A percentile compares a stretch with the other conserved stretches of the same genome.
Evolutionary conservation across 345 rosid genomes (phyloP).

Genomic region (Eutrema heterophyllum): DNA sequence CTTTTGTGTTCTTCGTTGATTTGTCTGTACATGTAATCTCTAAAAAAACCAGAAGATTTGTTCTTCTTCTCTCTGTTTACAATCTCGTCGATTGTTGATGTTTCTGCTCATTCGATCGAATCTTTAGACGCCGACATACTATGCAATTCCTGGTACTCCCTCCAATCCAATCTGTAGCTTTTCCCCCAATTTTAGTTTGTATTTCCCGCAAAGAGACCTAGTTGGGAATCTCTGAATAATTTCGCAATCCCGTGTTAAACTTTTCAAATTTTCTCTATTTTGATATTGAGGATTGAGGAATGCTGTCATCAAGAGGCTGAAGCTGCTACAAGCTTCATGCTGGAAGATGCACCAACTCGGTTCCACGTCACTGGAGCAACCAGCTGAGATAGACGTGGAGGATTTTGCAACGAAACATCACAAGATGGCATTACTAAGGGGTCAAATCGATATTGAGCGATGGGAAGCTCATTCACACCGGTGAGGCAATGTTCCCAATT

Average conservation of each 20-base stretch:
- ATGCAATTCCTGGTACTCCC: slow-evolving; percentile 62
- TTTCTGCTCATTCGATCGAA: too few species aligned
- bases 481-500: slow-evolving; percentile 33
- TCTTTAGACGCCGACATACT: slow-evolving; percentile 55
- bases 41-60: too few species aligned
- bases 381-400: slow-evolving; percentile 40
- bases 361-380: slow-evolving; percentile 31
- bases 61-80: too few species aligned
- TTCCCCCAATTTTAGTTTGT: background rate
- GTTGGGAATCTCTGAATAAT: too few species aligned
- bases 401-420: slow-evolving; percentile 68
- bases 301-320: slow-evolving; percentile 41
- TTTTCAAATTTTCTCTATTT: background rate
- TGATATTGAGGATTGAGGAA: slow-evolving; percentile 54
- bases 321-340: slow-evolving; percentile 51
- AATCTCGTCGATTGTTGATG: too few species aligned
- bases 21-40: too few species aligned
- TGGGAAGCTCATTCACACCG: slow-evolving; percentile 79
- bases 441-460: slow-evolving; percentile 51
- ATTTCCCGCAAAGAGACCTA: background rate
- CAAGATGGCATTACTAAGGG: slow-evolving; percentile 39
- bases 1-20: too few species aligned
- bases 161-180: background rate
- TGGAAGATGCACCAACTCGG: slow-evolving; percentile 36
- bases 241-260: background rate